Conservation (phyloP, 345 rosid species). For the Orychophragmus violaceus region DNA sequence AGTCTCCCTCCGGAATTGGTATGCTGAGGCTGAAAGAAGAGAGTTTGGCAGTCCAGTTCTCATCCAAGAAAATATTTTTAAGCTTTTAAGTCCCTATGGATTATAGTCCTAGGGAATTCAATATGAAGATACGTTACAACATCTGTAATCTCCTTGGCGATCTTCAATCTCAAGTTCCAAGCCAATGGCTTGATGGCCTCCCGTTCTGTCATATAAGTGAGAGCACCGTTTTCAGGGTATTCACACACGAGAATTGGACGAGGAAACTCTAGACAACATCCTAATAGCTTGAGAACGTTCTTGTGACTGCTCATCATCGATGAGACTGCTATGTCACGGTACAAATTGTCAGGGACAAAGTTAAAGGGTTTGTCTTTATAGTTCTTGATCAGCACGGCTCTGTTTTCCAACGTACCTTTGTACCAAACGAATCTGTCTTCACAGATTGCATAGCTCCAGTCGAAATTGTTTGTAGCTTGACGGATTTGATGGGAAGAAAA, state of each 20-base stretch:
- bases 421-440: slow-evolving; percentile 8
- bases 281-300: slow-evolving; percentile 16
- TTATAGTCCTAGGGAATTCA: neutral
- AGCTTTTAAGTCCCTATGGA: neutral
- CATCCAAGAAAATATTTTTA: neutral
- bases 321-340: slow-evolving; percentile 13
- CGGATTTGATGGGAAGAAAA: slow-evolving; percentile 15
- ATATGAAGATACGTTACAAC: slow-evolving; percentile 10
- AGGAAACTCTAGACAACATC: slow-evolving; percentile 20
- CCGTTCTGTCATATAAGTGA: neutral
- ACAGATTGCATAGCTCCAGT: neutral
- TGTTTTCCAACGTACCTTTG: slow-evolving; percentile 12
- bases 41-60: neutral
- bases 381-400: slow-evolving; percentile 17
- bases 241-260: slow-evolving; percentile 14
- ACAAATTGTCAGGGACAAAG: slow-evolving; percentile 6
- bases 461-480: slow-evolving; percentile 22
- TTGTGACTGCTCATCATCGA: slow-evolving; percentile 22
- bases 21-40: neutral
- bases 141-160: slow-evolving; percentile 1
- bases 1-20: neutral
- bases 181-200: neutral
- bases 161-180: neutral
- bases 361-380: neutral
- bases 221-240: slow-evolving; percentile 2